These are phyloP conservation scores for Knufia petricola DNA, from an alignment of 2,329 filamentous ascomycete species.

Conservation along the genomic window DNA sequence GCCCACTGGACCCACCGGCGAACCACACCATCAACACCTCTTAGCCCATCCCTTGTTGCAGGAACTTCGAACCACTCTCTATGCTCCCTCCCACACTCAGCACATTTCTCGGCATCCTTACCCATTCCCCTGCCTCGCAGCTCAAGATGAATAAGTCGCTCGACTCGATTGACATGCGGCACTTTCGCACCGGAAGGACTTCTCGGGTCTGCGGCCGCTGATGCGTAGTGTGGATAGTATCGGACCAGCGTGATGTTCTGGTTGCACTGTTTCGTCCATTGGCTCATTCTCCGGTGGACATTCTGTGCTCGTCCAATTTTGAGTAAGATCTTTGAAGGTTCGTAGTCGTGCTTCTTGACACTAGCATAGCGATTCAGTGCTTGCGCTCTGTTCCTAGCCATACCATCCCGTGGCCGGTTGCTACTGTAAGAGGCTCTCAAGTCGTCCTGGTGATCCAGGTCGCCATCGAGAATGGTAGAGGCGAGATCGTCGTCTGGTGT, in stretches of 20 bases:
- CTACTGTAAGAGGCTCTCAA: background rate
- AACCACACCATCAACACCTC: constrained; percentile 61
- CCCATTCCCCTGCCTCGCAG: constrained; percentile 53
- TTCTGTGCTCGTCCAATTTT: constrained; percentile 65
- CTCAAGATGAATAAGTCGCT: constrained; percentile 84
- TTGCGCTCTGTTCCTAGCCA: constrained; percentile 25
- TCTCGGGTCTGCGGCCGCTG: constrained; percentile 8
- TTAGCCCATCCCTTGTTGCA: constrained; percentile 60
- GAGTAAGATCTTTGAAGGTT: constrained; percentile 52
- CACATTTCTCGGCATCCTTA: constrained; percentile 50
- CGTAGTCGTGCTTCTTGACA: constrained; percentile 23
- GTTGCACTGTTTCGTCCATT: constrained; percentile 89
- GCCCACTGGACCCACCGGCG: constrained; percentile 82
- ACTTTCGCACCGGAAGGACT: constrained; percentile 50
- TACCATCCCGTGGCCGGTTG: background rate
- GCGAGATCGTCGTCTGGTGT: constrained; percentile 50
- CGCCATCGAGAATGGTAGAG: constrained; percentile 45
- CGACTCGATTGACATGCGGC: constrained; percentile 76
- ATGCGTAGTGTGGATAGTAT: constrained; percentile 73
- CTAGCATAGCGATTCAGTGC: constrained; percentile 29
- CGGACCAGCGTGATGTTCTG: constrained; percentile 79
- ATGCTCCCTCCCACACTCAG: constrained; percentile 73
- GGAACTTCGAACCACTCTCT: constrained; percentile 92
- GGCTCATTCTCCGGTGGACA: constrained; percentile 79
- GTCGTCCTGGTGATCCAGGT: constrained; percentile 10